Evolutionary conservation across 345 rosid species (phyloP), one percentile per base, ranked within the genome.

Genomic region (Eucalyptus guilfoylei): DNA sequence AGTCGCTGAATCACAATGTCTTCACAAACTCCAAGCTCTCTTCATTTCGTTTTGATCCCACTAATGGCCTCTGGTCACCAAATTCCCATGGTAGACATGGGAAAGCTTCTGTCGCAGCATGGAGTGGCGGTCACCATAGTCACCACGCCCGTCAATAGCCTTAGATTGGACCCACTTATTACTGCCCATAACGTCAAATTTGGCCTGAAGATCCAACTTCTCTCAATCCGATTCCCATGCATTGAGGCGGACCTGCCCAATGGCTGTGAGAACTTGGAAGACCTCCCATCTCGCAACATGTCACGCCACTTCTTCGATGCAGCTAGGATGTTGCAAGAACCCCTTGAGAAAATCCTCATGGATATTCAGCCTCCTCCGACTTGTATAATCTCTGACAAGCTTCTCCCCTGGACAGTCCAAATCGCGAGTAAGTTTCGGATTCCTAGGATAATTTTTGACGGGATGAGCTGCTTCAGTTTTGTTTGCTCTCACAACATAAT

Each of bases 361-460:
- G 69, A 60, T 28, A 11, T 60, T 60, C 34, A 1, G 69, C 95
- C 94, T 10, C 89, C 85, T 28, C 94, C 96, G 0, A 88, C 90
- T 49, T 93, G 96, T 91, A 89, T 93, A 48, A 87, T 94, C 14
- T 88, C 94, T 3, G 95, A 92, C 60, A 89, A 90, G 89, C 88
- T 89, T 80, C 91, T 92, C 8, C 87, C 93, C 3, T 95, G 94
- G 95, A 93, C 96, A 1, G 90, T 72, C 32, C 6, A 90, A 5
- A 89, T 92, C 7, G 93, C 96, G 14, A 17, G 1, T 24, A 91
- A 90, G 87, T 87, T 92, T 7, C 58, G 87, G 45, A 89, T 94
- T 85, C 95, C 95, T 3, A 90, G 93, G 69, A 88, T 93, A 8
- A 81, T 91, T 21, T 95, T 95, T 45, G 93, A 94, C 32, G 95